Percentiles rank a stretch among this genome's conserved stretches.
Evolutionary conservation across 331 rosid genomes (phyloP).

Genomic region (Cydonia oblonga): DNA sequence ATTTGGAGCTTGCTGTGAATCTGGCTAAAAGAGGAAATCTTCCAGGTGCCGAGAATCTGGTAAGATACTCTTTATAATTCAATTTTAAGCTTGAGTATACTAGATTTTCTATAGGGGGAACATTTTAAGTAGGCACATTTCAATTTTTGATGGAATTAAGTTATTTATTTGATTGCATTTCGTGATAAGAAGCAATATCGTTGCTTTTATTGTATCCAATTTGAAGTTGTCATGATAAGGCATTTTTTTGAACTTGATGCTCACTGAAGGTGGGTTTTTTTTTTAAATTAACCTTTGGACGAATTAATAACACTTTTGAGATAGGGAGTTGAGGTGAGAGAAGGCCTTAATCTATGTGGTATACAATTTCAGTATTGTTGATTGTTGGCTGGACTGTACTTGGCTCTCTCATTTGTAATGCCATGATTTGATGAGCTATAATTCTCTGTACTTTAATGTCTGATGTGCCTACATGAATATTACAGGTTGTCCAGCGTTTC

Average conservation of each 20-base stretch:
- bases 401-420: not conserved
- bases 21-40: constrained; percentile 98
- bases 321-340: not conserved
- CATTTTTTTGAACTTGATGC: not conserved
- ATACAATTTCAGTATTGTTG: not conserved
- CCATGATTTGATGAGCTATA: not conserved
- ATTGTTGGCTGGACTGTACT: not conserved
- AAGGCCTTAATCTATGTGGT: not conserved
- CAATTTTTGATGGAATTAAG: too few species aligned
- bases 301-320: not conserved
- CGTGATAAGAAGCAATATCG: not conserved
- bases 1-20: constrained; percentile 96
- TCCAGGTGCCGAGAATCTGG: constrained; percentile 99
- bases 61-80: constrained; percentile 12
- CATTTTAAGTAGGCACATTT: too few species aligned
- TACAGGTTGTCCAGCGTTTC: too few species aligned
- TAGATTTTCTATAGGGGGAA: not conserved
- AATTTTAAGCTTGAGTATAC: not conserved
- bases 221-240: not conserved
- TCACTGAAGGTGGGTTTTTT: too few species aligned
- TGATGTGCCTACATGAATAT: too few species aligned
- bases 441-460: too few species aligned
- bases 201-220: not conserved
- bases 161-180: too few species aligned
- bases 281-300: too few species aligned